Evolutionary conservation across 140 eudicot species (phyloP).

Genomic region (Flaveria floridana): DNA sequence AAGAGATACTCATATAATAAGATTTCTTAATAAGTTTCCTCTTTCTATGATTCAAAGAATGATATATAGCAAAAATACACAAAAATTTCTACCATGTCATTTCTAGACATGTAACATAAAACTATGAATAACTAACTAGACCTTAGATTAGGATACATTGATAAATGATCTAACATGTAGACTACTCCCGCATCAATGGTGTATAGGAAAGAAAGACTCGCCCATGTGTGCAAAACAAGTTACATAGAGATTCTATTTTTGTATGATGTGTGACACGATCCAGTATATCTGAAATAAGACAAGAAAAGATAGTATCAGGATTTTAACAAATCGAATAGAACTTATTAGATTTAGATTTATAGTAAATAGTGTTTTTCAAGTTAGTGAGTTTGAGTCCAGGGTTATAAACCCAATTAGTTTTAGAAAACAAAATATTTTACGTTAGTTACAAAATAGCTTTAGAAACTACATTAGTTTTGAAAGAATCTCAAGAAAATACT

Average conservation of each 20-base stretch:
- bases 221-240: constrained; percentile 19
- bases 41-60: constrained; percentile 17
- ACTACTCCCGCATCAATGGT: constrained; percentile 11
- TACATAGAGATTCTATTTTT: constrained; percentile 32
- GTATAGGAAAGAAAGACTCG: constrained; percentile 24
- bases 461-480: not conserved
- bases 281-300: constrained; percentile 52
- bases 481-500: constrained; percentile 26
- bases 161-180: constrained; percentile 15
- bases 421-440: not conserved
- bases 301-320: constrained; percentile 8
- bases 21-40: not conserved
- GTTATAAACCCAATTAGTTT: not conserved
- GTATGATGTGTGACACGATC: constrained; percentile 51
- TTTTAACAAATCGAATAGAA: not conserved
- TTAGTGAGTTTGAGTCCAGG: not conserved
- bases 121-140: constrained; percentile 18
- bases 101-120: not conserved
- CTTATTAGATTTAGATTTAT: not conserved
- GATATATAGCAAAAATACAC: constrained; percentile 6
- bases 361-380: not conserved
- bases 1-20: not conserved
- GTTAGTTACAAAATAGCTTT: not conserved
- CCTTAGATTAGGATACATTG: constrained; percentile 3
- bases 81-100: constrained; percentile 17